phyloP scores from a whole-genome alignment of 2,329 filamentous ascomycete species.

The Bimuria novae-zelandiae region DNA sequence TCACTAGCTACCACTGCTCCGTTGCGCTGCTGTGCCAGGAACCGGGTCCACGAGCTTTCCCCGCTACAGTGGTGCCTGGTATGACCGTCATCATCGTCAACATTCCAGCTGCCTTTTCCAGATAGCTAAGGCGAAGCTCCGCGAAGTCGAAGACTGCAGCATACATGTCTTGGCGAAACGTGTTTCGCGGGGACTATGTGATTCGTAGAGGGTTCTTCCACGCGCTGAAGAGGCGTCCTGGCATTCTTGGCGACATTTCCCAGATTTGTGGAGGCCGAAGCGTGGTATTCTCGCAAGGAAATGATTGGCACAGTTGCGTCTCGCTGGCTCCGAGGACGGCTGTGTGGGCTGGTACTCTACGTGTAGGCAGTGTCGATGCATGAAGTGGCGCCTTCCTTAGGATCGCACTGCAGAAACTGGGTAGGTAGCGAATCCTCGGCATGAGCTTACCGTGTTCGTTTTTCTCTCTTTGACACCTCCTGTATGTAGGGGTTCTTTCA shows the following conservation, averaged over 20 bases:
- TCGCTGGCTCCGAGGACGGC: too few relatives aligned
- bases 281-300: background rate
- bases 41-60: slow-evolving; percentile 23
- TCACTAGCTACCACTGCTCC: slow-evolving; percentile 36
- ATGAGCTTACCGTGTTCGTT: too few relatives aligned
- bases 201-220: slow-evolving; percentile 7
- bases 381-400: too few relatives aligned
- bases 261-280: background rate
- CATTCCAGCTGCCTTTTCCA: slow-evolving; percentile 34
- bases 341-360: too few relatives aligned
- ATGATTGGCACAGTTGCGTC: too few relatives aligned
- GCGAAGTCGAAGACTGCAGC: background rate
- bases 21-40: slow-evolving; percentile 16
- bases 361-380: too few relatives aligned
- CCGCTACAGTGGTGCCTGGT: slow-evolving; percentile 24
- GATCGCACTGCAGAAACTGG: too few relatives aligned
- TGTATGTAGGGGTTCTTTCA: too few relatives aligned
- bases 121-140: background rate
- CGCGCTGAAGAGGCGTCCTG: background rate
- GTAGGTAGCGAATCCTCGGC: too few relatives aligned
- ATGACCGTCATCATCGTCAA: slow-evolving; percentile 22
- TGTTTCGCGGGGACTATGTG: slow-evolving; percentile 4
- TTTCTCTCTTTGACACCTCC: too few relatives aligned
- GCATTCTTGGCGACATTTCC: background rate
- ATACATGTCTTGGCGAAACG: slow-evolving; percentile 10